These are phyloP conservation scores for Phaeosphaeria sp. DNA, from an alignment of 2,329 filamentous ascomycete genomes.

Conservation along the genomic window DNA sequence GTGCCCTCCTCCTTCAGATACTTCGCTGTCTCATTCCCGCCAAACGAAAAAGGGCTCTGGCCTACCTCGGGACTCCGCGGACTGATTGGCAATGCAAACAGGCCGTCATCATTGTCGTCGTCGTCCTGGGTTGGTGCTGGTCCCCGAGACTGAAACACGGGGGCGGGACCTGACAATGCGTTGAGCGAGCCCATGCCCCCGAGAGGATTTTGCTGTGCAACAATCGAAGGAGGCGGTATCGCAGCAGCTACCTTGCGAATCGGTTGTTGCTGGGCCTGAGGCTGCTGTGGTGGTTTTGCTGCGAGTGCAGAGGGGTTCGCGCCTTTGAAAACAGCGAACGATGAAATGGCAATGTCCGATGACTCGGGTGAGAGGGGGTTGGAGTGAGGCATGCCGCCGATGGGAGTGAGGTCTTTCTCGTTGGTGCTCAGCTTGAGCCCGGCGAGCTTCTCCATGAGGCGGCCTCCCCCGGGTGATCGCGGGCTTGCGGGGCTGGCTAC, in stretches of 20 bases:
- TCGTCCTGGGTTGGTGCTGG: conserved; percentile 38
- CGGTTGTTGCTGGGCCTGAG: conserved; percentile 27
- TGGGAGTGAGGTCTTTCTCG: conserved; percentile 66
- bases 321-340: conserved; percentile 66
- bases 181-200: conserved; percentile 54
- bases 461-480: conserved; percentile 67
- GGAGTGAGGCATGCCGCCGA: conserved; percentile 40
- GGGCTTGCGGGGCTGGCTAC: conserved; percentile 63
- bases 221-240: conserved; percentile 47
- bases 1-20: conserved; percentile 39
- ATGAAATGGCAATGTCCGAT: conserved; percentile 68
- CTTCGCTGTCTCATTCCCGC: conserved; percentile 41
- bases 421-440: conserved; percentile 80
- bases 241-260: conserved; percentile 44
- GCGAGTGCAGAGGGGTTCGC: conserved; percentile 49
- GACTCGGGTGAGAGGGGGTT: conserved; percentile 67
- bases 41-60: conserved; percentile 78
- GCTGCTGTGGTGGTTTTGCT: conserved; percentile 50
- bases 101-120: conserved; percentile 73
- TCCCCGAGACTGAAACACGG: conserved; percentile 38
- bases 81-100: conserved; percentile 88
- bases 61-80: conserved; percentile 86
- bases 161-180: conserved; percentile 48
- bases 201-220: conserved; percentile 49
- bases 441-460: conserved; percentile 79